These are phyloP conservation scores for Termitomyces sp. DNA, from an alignment of 768 basidiomycete species.

Conservation along the genomic window DNA sequence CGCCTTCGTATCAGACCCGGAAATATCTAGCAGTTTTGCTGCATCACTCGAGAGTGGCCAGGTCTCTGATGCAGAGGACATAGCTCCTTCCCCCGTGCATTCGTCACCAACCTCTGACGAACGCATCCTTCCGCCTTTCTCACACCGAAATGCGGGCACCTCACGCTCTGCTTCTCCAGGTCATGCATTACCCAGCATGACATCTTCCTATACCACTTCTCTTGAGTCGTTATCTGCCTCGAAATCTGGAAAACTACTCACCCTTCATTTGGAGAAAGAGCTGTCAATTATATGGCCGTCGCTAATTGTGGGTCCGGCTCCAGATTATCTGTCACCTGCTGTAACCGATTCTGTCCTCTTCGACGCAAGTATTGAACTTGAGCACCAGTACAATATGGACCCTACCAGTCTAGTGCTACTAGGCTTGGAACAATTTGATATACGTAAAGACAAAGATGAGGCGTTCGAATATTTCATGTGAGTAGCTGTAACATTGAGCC, in stretches of 20 bases:
- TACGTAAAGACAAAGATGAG: slow-evolving; percentile 70
- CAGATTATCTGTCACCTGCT: slow-evolving; percentile 55
- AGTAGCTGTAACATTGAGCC: slow-evolving; percentile 27
- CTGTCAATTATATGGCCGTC: slow-evolving; percentile 83
- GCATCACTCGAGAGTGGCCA: slow-evolving; percentile 77
- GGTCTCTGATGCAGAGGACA: slow-evolving; percentile 71
- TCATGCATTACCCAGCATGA: slow-evolving; percentile 50
- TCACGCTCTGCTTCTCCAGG: slow-evolving; percentile 62
- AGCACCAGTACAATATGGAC: slow-evolving; percentile 81
- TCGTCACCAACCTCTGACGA: slow-evolving; percentile 68
- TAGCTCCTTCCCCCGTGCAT: slow-evolving; percentile 52
- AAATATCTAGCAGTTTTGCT: slow-evolving; percentile 82
- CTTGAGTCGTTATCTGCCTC: slow-evolving; percentile 66
- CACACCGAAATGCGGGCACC: slow-evolving; percentile 29
- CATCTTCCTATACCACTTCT: slow-evolving; percentile 74
- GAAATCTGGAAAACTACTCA: slow-evolving; percentile 65
- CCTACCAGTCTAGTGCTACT: slow-evolving; percentile 76
- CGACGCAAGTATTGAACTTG: slow-evolving; percentile 47
- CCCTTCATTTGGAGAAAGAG: slow-evolving; percentile 78
- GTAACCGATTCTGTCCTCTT: slow-evolving; percentile 52
- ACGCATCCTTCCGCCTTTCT: slow-evolving; percentile 29
- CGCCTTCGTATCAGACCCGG: slow-evolving; percentile 80
- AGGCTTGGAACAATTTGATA: slow-evolving; percentile 71
- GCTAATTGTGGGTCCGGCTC: slow-evolving; percentile 72
- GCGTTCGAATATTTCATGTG: slow-evolving; percentile 83